Percentiles rank a stretch among this genome's conserved stretches.
Conservation (phyloP, 2,329 filamentous ascomycete species). For the Claviceps quebecensis region DNA sequence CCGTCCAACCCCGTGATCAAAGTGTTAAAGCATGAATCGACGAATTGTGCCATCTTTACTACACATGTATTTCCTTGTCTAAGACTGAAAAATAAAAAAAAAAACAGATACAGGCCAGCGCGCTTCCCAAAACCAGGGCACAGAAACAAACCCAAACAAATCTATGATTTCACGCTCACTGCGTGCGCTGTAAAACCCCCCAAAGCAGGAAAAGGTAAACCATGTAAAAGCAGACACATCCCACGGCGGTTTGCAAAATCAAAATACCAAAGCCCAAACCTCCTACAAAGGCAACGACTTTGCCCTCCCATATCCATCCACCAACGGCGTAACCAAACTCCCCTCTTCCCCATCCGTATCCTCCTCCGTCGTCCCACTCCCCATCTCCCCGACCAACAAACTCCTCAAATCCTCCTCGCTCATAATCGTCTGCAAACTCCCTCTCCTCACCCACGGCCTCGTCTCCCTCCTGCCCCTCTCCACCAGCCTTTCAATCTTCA, state of each 20-base stretch:
- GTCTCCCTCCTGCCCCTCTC: constrained; percentile 44
- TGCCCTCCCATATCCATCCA: constrained; percentile 12
- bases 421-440: constrained; percentile 44
- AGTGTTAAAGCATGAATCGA: too few relatives aligned
- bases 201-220: background rate
- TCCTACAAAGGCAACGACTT: background rate
- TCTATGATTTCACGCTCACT: too few relatives aligned
- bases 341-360: constrained; percentile 22
- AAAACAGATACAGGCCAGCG: too few relatives aligned
- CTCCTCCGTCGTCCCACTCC: constrained; percentile 23
- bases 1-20: too few relatives aligned
- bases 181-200: too few relatives aligned
- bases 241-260: background rate
- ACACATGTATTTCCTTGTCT: too few relatives aligned
- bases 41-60: too few relatives aligned
- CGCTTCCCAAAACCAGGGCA: too few relatives aligned
- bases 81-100: too few relatives aligned
- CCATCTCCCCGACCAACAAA: constrained; percentile 26
- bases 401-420: constrained; percentile 45
- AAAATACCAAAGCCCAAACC: background rate
- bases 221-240: background rate
- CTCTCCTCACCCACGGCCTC: constrained; percentile 30
- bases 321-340: constrained; percentile 10
- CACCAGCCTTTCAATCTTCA: constrained; percentile 65
- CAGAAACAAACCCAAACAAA: too few relatives aligned